phyloP scores from a whole-genome alignment of 2,329 filamentous ascomycete species.

The Helicocarpus griseus region DNA sequence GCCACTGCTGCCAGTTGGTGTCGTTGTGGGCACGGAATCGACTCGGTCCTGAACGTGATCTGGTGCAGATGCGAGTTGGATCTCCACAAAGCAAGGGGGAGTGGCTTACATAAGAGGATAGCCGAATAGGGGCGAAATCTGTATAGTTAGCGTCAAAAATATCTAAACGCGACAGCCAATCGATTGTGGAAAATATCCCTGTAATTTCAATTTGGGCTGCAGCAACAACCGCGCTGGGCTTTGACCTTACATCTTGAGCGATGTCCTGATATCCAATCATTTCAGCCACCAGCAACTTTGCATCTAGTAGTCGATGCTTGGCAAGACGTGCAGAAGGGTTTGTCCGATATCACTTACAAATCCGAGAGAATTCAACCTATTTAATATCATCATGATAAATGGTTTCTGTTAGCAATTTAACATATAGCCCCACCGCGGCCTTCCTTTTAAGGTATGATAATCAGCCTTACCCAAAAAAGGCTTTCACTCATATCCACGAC shows the following conservation, averaged over 20 bases:
- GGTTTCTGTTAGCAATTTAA: background rate
- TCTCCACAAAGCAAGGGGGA: background rate
- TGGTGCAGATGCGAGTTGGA: slow-evolving; percentile 20
- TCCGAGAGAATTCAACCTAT: slow-evolving; percentile 45
- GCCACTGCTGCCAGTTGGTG: background rate
- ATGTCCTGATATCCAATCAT: slow-evolving; percentile 24
- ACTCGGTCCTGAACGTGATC: slow-evolving; percentile 25
- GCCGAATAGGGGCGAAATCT: slow-evolving; percentile 33
- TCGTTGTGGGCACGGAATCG: background rate
- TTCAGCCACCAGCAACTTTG: slow-evolving; percentile 25
- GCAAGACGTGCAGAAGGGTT: background rate
- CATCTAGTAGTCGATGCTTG: background rate
- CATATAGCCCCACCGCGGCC: slow-evolving; percentile 3
- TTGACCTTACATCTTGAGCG: slow-evolving; percentile 4
- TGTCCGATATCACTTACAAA: slow-evolving; percentile 40
- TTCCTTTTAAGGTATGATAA: background rate
- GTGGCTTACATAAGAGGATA: slow-evolving; percentile 29
- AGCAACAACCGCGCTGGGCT: slow-evolving; percentile 13
- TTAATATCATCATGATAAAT: slow-evolving; percentile 1
- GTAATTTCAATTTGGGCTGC: slow-evolving; percentile 20
- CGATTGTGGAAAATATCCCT: slow-evolving; percentile 21
- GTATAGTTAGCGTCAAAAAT: slow-evolving; percentile 26
- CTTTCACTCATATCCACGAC: slow-evolving; percentile 52
- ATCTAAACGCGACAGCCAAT: slow-evolving; percentile 31
- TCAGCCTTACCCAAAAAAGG: slow-evolving; percentile 48